Evolutionary conservation across 1,284 basidiomycete species (phyloP).

Genomic region (Puccinia triticina): DNA sequence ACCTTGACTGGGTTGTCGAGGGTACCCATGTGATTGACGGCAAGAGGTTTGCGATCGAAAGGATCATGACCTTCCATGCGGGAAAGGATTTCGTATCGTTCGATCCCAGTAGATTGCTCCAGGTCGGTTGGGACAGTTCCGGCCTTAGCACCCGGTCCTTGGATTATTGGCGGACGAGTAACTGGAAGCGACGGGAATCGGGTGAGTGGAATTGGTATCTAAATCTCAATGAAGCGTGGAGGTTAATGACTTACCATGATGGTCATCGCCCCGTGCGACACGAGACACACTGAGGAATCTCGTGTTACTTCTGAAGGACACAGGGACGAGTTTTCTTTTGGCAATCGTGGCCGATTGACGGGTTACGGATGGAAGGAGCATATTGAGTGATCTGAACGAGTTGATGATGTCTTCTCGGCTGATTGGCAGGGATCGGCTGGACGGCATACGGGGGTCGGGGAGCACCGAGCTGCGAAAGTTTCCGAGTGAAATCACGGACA

Average conservation of each 20-base stretch:
- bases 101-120: conserved; percentile 92
- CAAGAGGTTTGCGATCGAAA: conserved; percentile 85
- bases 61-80: conserved; percentile 84
- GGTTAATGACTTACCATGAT: conserved; percentile 66
- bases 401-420: not conserved
- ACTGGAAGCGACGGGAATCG: conserved; percentile 41
- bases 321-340: conserved; percentile 11
- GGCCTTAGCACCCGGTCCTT: conserved; percentile 73
- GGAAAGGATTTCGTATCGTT: conserved; percentile 89
- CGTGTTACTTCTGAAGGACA: not conserved
- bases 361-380: conserved; percentile 25
- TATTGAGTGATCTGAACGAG: not conserved
- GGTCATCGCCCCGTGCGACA: conserved; percentile 65
- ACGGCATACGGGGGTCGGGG: no score
- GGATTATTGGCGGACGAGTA: conserved; percentile 68
- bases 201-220: not conserved
- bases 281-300: conserved; percentile 28
- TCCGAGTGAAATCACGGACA: no score
- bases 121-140: conserved; percentile 81
- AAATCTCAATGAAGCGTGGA: conserved; percentile 25
- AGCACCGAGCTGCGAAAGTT: no score
- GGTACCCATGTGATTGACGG: conserved; percentile 84
- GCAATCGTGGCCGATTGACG: conserved; percentile 18
- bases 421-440: not conserved
- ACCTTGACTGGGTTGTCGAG: conserved; percentile 84